Base-by-base conservation (phyloP, 2,329 filamentous ascomycete genomes). In the Paradendryphiella salina region DNA sequence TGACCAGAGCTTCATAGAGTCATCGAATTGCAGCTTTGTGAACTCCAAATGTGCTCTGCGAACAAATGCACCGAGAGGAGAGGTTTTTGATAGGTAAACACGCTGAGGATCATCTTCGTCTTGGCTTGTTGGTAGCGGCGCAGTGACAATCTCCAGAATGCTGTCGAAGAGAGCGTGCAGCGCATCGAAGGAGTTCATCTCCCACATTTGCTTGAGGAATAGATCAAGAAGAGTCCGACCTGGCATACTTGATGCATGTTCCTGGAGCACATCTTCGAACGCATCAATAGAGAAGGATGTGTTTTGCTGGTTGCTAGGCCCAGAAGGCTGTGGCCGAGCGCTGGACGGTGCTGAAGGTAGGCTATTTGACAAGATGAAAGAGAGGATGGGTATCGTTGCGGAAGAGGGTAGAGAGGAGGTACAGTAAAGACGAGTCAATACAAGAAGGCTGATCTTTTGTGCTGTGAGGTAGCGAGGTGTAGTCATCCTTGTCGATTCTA, bases 381-480 rank as follows among this genome's bases (percentile, higher is more conserved):
- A 88, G 15, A 96, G 80, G 26, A 96, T 79, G 11, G 88, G 82
- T 35, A 93, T 82, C 18, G 86, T 85, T n/a, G 87, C 85, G 41
- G 82, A 79, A 53, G 82, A 85, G 2, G 88, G 86, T 13, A 92
- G 81, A 2, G 80, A 77, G 17, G 85, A 85, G 58, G 88, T 85
- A 31, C 84, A 84, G 73, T 99, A 97, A 46, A 96, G 80, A 63
- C 90, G 84, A 44, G 94, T 82, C 45, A 99, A 82, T 46, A 85
- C 84, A 47, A 97, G 81, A 18, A 96, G 80, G 66, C 88, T 87
- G 60, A 97, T 83, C 70, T 94, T 96, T 61, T 90, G 86, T 10
- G 93, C 89, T n/a, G 89, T 96, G 37, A 97, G 81, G 72, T 88
- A 96, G 50, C 88, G 87, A 64, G 87, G 82, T 87, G 93, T 95